Conservation (phyloP, 805 yeast species). For the Zygotorulaspora sp. region DNA sequence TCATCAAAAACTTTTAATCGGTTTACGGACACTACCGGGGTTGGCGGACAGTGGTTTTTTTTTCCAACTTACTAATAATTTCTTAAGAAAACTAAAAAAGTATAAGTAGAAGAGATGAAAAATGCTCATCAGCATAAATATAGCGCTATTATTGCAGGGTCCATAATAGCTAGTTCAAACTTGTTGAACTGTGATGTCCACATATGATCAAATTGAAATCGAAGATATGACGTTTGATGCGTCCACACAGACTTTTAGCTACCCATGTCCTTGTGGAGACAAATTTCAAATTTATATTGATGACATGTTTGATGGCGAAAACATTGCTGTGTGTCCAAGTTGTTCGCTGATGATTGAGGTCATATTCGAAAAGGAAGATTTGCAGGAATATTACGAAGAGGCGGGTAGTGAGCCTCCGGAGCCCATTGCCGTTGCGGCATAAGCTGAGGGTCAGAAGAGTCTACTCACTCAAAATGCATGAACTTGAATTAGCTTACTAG, state of each 20-base stretch:
- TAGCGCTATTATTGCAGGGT: too few relatives aligned
- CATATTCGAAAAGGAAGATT: slow-evolving; percentile 64
- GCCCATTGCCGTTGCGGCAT: slow-evolving; percentile 23
- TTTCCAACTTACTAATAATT: too few relatives aligned
- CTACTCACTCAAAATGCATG: too few relatives aligned
- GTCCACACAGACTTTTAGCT: slow-evolving; percentile 72
- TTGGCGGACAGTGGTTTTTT: too few relatives aligned
- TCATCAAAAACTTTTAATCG: neutral
- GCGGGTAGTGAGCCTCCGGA: slow-evolving; percentile 33
- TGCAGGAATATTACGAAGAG: slow-evolving; percentile 41
- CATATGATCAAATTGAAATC: slow-evolving; percentile 92
- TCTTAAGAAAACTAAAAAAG: too few relatives aligned
- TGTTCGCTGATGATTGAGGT: slow-evolving; percentile 92
- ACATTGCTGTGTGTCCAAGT: slow-evolving; percentile 93
- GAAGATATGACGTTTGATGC: slow-evolving; percentile 94
- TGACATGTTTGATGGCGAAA: slow-evolving; percentile 86
- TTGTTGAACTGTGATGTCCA: slow-evolving; percentile 48
- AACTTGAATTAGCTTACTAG: too few relatives aligned
- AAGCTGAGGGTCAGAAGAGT: too few relatives aligned
- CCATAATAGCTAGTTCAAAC: too few relatives aligned
- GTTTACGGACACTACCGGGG: too few relatives aligned
- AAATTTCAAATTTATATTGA: slow-evolving; percentile 79
- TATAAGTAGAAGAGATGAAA: too few relatives aligned
- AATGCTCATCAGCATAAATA: too few relatives aligned
- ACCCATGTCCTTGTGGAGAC: slow-evolving; percentile 99